phyloP scores from a whole-genome alignment of 2,329 filamentous ascomycete species.

The Colletotrichum eleusines region DNA sequence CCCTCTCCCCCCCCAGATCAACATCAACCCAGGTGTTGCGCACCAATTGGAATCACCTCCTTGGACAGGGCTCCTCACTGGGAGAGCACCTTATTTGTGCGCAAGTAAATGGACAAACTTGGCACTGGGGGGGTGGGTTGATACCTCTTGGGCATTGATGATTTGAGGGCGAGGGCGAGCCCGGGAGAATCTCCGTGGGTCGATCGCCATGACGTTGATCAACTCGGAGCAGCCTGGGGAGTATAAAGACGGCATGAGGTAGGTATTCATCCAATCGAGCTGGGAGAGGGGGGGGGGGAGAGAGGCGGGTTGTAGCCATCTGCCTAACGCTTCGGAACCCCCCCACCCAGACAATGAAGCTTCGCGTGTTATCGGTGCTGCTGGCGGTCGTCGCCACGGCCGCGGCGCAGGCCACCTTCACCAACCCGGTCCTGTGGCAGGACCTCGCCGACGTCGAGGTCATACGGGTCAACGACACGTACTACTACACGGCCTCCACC shows the following conservation, averaged over 20 bases:
- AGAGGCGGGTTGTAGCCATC: background rate
- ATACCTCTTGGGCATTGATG: background rate
- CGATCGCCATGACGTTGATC: background rate
- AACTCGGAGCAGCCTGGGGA: background rate
- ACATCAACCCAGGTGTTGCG: constrained; percentile 25
- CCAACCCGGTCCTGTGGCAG: constrained; percentile 63
- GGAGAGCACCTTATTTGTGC: constrained; percentile 30
- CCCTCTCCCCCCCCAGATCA: constrained; percentile 15
- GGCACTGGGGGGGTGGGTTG: constrained; percentile 15
- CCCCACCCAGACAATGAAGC: constrained; percentile 12
- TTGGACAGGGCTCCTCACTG: constrained; percentile 7
- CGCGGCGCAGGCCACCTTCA: constrained; percentile 46
- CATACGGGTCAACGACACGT: constrained; percentile 53
- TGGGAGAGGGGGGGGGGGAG: no score
- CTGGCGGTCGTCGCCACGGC: background rate
- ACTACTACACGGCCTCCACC: constrained; percentile 63
- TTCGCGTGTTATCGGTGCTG: constrained; percentile 1
- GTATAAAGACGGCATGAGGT: background rate
- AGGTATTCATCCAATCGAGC: background rate
- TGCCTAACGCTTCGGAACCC: no score
- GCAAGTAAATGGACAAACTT: constrained; percentile 27
- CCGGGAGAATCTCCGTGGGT: background rate
- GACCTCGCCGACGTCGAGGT: constrained; percentile 65
- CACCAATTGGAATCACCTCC: constrained; percentile 13
- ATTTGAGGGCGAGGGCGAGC: background rate